Evolutionary conservation across 225 moss, liverwort and hornwort species (phyloP), one percentile per base, ranked within the genome.

Genomic region (Ulota crispa): DNA sequence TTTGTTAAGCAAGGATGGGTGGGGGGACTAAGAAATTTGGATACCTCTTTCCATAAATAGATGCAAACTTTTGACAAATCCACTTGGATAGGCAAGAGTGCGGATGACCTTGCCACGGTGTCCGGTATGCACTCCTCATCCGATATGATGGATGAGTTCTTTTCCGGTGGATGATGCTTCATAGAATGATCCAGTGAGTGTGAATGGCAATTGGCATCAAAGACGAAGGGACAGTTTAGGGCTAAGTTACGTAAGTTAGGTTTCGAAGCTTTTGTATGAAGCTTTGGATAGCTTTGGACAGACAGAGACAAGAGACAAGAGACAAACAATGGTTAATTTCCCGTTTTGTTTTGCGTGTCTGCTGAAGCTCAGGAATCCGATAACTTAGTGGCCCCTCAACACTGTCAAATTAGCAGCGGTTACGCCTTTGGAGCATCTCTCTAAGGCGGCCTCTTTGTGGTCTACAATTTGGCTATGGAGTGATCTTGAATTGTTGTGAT

Each of bases 141-240:
- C 0, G 4, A 45, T 12, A 12, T 14, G 13, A 45, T 45, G 45
- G 45, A 45, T 45, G 45, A 45, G 14, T 45, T 12, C 45, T 45
- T 39, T 39, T 37, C 37, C 7, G 39, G 39, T 9, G 39, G 9
- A 39, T 9, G 34, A 47, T 50, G 1, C 1, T 31, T 56, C 39
- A 14, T 5, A 0, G 13, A 5, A 43, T 32, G 56, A 27, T 30
- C 0, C 3, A 1, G 2, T 4, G 4, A 32, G 0, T 32, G 0
- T 16, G 20, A 27, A 2, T 24, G 20, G 26, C 0, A 0, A 0
- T 23, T 63, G 26, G 11, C 16, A 1, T 6, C 4, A 4, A 23
- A 52, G 60, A 18, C 18, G 47, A 74, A 79, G 5, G 36, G 19
- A 36, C 1, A 18, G 56, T 56, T 20, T 31, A 70, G 7, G 39